These are phyloP conservation scores for Phialophora macrospora DNA, from an alignment of 2,329 filamentous ascomycete species.

Conservation along the genomic window DNA sequence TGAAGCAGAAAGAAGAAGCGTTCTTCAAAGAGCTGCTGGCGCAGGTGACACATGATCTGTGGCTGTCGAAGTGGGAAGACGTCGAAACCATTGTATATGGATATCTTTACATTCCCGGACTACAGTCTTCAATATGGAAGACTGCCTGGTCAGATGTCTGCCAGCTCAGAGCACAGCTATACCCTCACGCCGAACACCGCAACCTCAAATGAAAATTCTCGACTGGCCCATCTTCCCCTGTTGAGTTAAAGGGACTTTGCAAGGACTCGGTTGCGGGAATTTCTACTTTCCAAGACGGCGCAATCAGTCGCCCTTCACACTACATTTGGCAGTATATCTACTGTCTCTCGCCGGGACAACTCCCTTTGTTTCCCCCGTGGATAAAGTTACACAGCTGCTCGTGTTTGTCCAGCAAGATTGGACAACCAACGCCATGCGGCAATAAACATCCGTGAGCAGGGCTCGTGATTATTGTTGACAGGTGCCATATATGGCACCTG, in stretches of 20 bases:
- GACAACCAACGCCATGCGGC: neutral
- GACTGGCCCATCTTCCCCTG: neutral
- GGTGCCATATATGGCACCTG: neutral
- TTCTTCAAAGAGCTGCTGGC: slow-evolving; percentile 24
- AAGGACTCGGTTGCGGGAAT: neutral
- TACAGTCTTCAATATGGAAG: slow-evolving; percentile 27
- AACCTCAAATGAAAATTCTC: neutral
- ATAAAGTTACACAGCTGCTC: neutral
- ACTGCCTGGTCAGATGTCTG: slow-evolving; percentile 25
- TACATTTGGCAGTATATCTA: neutral
- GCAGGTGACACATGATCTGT: slow-evolving; percentile 14
- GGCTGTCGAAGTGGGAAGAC: slow-evolving; percentile 29
- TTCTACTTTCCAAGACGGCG: neutral
- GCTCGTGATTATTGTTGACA: neutral
- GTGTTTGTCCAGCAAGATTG: neutral
- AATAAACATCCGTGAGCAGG: neutral
- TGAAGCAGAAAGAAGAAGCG: slow-evolving; percentile 26
- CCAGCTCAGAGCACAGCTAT: neutral
- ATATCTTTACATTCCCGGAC: slow-evolving; percentile 30
- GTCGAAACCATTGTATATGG: slow-evolving; percentile 25
- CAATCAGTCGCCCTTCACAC: neutral
- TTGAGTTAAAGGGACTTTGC: too few relatives aligned
- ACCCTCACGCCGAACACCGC: neutral
- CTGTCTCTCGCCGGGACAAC: neutral
- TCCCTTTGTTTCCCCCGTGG: neutral